Conservation (phyloP, 441 rosid species). For the Bocquillonia castaneifolia region DNA sequence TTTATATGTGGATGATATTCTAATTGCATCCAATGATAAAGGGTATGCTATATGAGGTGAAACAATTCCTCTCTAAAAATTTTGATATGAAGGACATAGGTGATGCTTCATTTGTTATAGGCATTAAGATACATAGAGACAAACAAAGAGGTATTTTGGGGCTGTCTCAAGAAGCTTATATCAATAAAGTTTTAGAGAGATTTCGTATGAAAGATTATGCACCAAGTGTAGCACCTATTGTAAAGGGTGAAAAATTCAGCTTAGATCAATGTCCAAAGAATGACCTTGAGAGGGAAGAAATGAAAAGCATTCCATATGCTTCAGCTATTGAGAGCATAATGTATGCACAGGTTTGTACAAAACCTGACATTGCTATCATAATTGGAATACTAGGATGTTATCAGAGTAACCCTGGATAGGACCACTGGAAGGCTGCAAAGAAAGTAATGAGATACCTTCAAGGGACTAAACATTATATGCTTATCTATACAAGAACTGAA, state of each 20-base stretch:
- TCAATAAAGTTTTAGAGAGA: not conserved
- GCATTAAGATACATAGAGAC: not conserved
- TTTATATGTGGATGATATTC: not conserved
- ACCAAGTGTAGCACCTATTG: not conserved
- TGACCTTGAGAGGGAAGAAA: not conserved
- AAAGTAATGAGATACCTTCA: too few species aligned
- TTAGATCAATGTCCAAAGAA: not conserved
- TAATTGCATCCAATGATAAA: not conserved
- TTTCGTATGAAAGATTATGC: not conserved
- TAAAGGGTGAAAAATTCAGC: not conserved
- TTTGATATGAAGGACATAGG: conserved; percentile 5
- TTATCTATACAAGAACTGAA: too few species aligned
- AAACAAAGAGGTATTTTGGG: not conserved
- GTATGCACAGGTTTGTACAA: not conserved
- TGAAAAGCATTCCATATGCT: not conserved
- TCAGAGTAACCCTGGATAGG: too few species aligned
- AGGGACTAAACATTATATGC: not conserved
- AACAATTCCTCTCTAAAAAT: not conserved
- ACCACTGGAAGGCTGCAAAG: too few species aligned
- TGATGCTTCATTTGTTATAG: not conserved
- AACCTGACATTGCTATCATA: not conserved
- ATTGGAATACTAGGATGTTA: not conserved
- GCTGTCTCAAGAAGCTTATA: not conserved
- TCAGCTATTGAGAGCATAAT: not conserved
- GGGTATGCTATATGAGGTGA: not conserved